Evolutionary conservation across 257 asterid species (phyloP), one percentile per base, ranked within the genome.

Genomic region (Plantago elongata): DNA sequence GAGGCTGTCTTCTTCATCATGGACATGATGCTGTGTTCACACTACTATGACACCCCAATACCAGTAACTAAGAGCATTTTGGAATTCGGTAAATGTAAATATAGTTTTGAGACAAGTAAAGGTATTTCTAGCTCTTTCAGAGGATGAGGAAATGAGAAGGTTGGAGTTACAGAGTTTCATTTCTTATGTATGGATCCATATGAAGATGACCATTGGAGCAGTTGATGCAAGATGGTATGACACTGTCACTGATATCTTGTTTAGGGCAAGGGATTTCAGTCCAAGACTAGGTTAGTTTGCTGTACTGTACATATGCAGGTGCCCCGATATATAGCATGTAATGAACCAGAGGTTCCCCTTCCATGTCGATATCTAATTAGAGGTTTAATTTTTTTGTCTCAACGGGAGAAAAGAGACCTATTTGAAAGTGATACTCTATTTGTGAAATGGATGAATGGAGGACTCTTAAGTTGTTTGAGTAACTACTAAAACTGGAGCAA

Each of bases 61-160:
- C 45, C 49, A 10, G n/a, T 10, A 9, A 45, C 49, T 45, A 40
- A 22, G 27, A 56, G 63, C 57, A 14, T 22, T 14, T 47, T 30
- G 45, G 42, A 45, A 42, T 64, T 48, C 46, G 46, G 51, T 46
- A 59, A 40, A 57, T 65, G 68, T 72, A 55, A 47, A 59, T 67
- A 58, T 55, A 57, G 13, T 66, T 46, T 60, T 54, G 72, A 60
- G 51, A 65, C 10, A 62, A 60, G 63, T 47, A 52, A 18, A 54
- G 68, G 40, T 59, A 54, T 61, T 51, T 54, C 16, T 43, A 12
- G 22, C 9, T 38, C 3, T 60, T 18, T 6, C 45, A 3, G 40
- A 3, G 40, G 49, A 37, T n/a, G 51, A 30, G 43, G 65, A 42
- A 3, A 11, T 34, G 55, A 27, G 7, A 54, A 45, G 45, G 51